Conservation (phyloP, 2,329 filamentous ascomycete species). For the Dactylellina leptospora region DNA sequence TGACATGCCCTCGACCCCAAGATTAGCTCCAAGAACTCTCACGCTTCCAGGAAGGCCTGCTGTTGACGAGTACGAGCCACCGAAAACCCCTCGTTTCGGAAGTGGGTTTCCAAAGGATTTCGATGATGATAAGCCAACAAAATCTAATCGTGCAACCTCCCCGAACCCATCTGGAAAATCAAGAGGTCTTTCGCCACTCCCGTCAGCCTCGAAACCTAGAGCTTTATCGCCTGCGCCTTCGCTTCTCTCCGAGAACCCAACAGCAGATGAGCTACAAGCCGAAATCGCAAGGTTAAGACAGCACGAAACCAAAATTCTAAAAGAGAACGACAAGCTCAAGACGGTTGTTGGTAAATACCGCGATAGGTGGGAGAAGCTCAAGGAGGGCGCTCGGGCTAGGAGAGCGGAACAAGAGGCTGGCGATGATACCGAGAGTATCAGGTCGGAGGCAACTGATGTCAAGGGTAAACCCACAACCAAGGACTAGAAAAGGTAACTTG, state of each 20-base stretch:
- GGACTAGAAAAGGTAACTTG: not conserved
- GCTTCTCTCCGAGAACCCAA: constrained; percentile 46
- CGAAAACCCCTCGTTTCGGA: constrained; percentile 45
- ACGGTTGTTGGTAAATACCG: constrained; percentile 68
- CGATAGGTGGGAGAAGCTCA: constrained; percentile 74
- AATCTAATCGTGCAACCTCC: constrained; percentile 20
- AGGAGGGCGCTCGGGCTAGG: constrained; percentile 69
- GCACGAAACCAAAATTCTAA: constrained; percentile 61
- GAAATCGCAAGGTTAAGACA: constrained; percentile 46
- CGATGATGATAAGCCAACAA: constrained; percentile 44
- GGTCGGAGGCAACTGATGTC: constrained; percentile 24
- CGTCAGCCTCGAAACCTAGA: constrained; percentile 55
- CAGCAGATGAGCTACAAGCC: constrained; percentile 54
- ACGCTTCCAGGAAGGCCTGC: constrained; percentile 43
- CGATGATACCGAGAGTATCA: constrained; percentile 36
- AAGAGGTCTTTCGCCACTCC: constrained; percentile 39
- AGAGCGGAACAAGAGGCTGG: constrained; percentile 54
- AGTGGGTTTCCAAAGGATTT: constrained; percentile 49
- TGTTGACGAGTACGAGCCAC: constrained; percentile 44
- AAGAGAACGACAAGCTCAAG: constrained; percentile 69
- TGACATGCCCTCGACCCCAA: constrained; percentile 42
- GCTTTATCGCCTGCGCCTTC: constrained; percentile 43
- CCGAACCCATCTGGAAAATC: constrained; percentile 36
- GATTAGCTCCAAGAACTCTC: constrained; percentile 35
- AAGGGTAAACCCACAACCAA: constrained; percentile 26